Evolutionary conservation across 2,329 filamentous ascomycete species (phyloP).

Genomic region (Sordariomycetes sp.): DNA sequence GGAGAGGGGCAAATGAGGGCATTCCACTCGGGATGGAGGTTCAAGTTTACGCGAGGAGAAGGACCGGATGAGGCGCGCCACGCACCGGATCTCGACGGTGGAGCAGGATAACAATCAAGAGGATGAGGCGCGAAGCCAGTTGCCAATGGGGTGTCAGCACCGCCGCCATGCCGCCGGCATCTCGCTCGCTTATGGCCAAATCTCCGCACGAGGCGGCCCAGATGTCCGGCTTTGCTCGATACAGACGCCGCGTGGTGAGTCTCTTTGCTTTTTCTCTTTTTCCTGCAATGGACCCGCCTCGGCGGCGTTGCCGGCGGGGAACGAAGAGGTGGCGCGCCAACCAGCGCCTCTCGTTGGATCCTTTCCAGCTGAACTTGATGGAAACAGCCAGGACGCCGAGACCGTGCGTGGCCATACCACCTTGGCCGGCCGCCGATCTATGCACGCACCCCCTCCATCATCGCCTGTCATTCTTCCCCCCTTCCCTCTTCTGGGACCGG

Average conservation of each 20-base stretch:
- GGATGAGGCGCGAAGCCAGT: too few relatives aligned
- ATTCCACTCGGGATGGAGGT: not conserved
- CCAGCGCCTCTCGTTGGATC: too few relatives aligned
- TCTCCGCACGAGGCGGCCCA: too few relatives aligned
- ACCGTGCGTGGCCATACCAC: not conserved
- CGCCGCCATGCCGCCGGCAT: too few relatives aligned
- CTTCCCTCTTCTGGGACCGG: not conserved
- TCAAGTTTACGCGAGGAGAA: not conserved
- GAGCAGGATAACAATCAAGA: not conserved
- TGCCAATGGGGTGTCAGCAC: too few relatives aligned
- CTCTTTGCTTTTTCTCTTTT: too few relatives aligned
- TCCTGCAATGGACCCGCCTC: too few relatives aligned
- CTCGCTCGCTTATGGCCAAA: too few relatives aligned
- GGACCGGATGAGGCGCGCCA: not conserved
- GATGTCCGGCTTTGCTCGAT: too few relatives aligned
- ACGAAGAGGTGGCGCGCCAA: too few relatives aligned
- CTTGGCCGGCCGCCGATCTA: not conserved
- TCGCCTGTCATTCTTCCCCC: not conserved
- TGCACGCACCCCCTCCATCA: not conserved
- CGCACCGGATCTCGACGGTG: not conserved
- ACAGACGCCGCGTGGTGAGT: too few relatives aligned
- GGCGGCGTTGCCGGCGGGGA: too few relatives aligned
- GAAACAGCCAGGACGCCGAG: not conserved
- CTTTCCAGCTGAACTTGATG: not conserved
- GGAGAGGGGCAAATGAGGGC: not conserved